Percentiles rank a stretch among this genome's conserved stretches.
These are phyloP conservation scores for Kwoniella shivajii DNA, from an alignment of 1,284 basidiomycete genomes.

Conservation along the genomic window DNA sequence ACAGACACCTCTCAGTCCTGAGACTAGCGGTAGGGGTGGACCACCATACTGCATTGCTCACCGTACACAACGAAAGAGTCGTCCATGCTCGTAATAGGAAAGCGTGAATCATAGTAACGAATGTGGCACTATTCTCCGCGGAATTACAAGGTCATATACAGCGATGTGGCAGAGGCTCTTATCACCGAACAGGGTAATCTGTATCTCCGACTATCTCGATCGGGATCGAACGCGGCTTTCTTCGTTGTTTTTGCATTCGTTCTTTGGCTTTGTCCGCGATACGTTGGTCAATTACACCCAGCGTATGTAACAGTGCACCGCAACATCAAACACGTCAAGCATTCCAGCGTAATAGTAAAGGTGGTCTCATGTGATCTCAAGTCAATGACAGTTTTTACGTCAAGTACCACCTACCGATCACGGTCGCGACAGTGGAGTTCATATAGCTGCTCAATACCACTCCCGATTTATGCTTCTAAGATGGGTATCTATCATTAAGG, in stretches of 20 bases:
- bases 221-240: neutral
- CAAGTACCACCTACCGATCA: too few species aligned
- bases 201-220: conserved; percentile 14
- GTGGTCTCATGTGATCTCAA: too few species aligned
- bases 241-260: neutral
- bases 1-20: too few species aligned
- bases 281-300: too few species aligned
- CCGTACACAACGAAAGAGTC: neutral
- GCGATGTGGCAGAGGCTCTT: conserved; percentile 1
- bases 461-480: too few species aligned
- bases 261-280: neutral
- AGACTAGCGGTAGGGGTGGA: too few species aligned
- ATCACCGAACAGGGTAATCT: conserved; percentile 4
- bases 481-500: too few species aligned
- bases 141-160: neutral
- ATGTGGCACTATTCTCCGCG: conserved; percentile 12
- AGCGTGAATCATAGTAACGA: neutral
- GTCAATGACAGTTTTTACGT: too few species aligned
- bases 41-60: neutral
- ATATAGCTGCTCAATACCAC: too few species aligned
- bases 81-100: neutral
- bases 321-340: too few species aligned
- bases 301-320: neutral
- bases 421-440: too few species aligned
- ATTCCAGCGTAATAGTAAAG: too few species aligned